Evolutionary conservation across 192 early-diverging fungal species (phyloP).

Genomic region (Podila horticola): DNA sequence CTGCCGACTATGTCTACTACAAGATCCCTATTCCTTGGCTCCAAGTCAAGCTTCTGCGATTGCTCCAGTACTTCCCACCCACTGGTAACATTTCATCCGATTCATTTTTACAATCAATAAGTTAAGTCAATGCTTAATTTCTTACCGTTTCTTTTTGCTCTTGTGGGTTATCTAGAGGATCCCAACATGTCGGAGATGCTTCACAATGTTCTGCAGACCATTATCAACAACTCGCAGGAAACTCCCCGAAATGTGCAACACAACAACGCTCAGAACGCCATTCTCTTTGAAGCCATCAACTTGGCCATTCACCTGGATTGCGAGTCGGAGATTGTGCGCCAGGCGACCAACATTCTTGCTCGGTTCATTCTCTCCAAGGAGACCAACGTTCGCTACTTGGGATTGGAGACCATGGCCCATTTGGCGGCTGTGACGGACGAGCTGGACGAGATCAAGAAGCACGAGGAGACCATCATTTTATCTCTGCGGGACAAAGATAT

Average conservation of each 20-base stretch:
- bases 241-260: slow-evolving; percentile 96
- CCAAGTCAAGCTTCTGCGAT: slow-evolving; percentile 93
- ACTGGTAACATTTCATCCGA: slow-evolving; percentile 56
- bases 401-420: slow-evolving; percentile 98
- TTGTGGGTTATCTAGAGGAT: slow-evolving; percentile 52
- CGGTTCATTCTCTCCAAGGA: slow-evolving; percentile 94
- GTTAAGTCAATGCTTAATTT: background rate
- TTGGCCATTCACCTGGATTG: slow-evolving; percentile 93
- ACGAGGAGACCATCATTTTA: slow-evolving; percentile 89
- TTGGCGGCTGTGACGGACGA: slow-evolving; percentile 86
- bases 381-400: slow-evolving; percentile 97
- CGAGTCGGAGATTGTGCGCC: slow-evolving; percentile 85
- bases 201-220: slow-evolving; percentile 81
- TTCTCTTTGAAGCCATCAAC: slow-evolving; percentile 98
- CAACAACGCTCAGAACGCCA: slow-evolving; percentile 97
- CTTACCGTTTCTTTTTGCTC: slow-evolving; percentile 1
- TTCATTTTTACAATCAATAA: background rate
- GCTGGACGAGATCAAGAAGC: slow-evolving; percentile 82
- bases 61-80: slow-evolving; percentile 96
- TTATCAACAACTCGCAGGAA: slow-evolving; percentile 88
- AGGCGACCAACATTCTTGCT: slow-evolving; percentile 86
- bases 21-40: slow-evolving; percentile 98
- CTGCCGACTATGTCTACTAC: slow-evolving; percentile 94
- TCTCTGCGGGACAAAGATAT: slow-evolving; percentile 97
- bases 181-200: slow-evolving; percentile 66